These are phyloP conservation scores for Penicillium aurantiogriseum DNA, from an alignment of 2,329 filamentous ascomycete species.

Conservation along the genomic window DNA sequence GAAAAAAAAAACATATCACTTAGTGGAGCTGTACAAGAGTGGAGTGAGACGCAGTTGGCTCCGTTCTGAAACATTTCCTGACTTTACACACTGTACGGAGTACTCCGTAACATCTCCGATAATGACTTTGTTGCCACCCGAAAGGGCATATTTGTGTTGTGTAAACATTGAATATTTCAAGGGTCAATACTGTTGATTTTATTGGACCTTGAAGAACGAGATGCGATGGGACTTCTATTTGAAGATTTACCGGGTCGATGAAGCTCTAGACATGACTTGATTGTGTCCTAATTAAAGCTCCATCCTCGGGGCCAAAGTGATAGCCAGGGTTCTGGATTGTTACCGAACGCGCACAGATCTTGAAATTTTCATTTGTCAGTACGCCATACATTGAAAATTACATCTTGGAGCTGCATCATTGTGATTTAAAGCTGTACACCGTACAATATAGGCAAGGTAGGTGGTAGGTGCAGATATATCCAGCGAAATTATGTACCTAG, in stretches of 20 bases:
- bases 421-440: background rate
- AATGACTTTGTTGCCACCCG: conserved; percentile 5
- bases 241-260: conserved; percentile 1
- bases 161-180: background rate
- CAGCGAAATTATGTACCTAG: background rate
- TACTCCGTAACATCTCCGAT: background rate
- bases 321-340: conserved; percentile 2
- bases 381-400: background rate
- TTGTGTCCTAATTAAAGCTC: background rate
- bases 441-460: conserved; percentile 1
- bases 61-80: conserved; percentile 12
- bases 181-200: background rate
- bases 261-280: conserved; percentile 4
- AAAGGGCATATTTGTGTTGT: background rate
- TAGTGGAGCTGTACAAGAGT: conserved; percentile 4
- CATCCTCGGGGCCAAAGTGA: background rate
- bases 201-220: background rate
- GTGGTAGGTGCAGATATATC: background rate
- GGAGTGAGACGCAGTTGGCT: conserved; percentile 3
- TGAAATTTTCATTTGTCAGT: background rate
- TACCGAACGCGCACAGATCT: background rate
- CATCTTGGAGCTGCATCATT: background rate
- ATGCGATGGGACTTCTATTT: background rate
- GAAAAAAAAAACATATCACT: background rate
- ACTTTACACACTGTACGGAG: background rate